Conservation (phyloP, 129 eudicot species). For the Logfia minima region DNA sequence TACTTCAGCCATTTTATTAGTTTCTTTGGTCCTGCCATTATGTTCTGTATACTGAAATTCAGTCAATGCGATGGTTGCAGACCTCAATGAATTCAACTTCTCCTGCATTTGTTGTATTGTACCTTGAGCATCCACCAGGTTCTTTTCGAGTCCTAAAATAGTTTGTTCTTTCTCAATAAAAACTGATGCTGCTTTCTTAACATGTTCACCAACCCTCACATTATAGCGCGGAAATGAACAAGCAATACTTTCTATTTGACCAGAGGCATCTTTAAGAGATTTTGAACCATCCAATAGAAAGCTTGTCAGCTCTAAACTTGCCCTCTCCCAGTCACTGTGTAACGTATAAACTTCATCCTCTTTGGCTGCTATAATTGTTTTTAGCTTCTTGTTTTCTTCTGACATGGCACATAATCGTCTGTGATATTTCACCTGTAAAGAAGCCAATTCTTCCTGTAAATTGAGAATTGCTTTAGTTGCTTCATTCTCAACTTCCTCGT, state of each 20-base stretch:
- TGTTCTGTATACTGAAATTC: slow-evolving; percentile 51
- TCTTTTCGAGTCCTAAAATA: slow-evolving; percentile 52
- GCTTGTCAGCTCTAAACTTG: slow-evolving; percentile 71
- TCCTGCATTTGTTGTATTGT: slow-evolving; percentile 59
- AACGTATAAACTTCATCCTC: slow-evolving; percentile 54
- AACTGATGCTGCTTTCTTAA: slow-evolving; percentile 60
- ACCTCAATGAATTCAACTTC: slow-evolving; percentile 58
- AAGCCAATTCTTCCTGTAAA: slow-evolving; percentile 68
- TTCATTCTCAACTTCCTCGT: slow-evolving; percentile 64
- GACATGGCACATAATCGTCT: slow-evolving; percentile 43
- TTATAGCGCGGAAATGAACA: slow-evolving; percentile 55
- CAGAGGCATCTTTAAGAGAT: slow-evolving; percentile 67
- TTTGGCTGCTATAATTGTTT: slow-evolving; percentile 47
- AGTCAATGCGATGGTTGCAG: slow-evolving; percentile 74
- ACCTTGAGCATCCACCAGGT: slow-evolving; percentile 63
- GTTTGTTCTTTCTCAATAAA: slow-evolving; percentile 70
- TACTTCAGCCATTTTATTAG: slow-evolving; percentile 17
- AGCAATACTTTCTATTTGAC: slow-evolving; percentile 57
- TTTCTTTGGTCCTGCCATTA: slow-evolving; percentile 32
- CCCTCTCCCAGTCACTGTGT: slow-evolving; percentile 70
- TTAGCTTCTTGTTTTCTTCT: slow-evolving; percentile 56
- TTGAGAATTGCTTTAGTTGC: slow-evolving; percentile 62
- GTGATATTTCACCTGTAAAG: slow-evolving; percentile 63
- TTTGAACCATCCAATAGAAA: slow-evolving; percentile 75
- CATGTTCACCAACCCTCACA: slow-evolving; percentile 55